Base-by-base conservation (phyloP, 2,329 filamentous ascomycete genomes). In the Hymenoscyphus scutula region DNA sequence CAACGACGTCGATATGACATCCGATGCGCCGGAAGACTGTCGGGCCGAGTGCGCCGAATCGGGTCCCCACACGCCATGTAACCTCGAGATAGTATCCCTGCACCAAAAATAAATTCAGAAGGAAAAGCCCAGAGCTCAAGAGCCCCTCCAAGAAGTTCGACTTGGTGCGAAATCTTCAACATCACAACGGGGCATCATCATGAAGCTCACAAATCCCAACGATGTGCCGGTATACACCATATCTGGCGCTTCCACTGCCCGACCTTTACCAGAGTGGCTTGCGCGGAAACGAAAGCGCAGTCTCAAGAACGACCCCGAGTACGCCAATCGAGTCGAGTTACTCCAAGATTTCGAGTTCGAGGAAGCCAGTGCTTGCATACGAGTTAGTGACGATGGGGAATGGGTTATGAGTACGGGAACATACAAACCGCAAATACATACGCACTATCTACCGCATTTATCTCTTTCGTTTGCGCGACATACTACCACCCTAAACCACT, bases 271-370 rank as follows among this genome's bases (percentile, higher is more conserved):
- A 64, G 95, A 99, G 78, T 99, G 95, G 93, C 89, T 99, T 64
- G 90, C 92, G 37, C 85, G 92, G 68, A 89, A 92, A 71, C 84
- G 94, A 74, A 98, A 97, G 81, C 85, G 90, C 75, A 96, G 91
- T 74, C 80, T 97, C 70, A 98, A 98, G 77, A 88, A 94, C 69
- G 94, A 98, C 74, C 83, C 90, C 64, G 94, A 97, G 74, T 98
- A 94, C 77, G 89, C 93, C 67, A 97, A 92, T 76, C 89, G 95
- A 68, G 89, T 99, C 70, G 95, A 99, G 77, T 82, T 99, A 62
- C 84, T 99, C 41, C 95, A 99, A 73, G 95, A 99, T 74, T 99
- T 99, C 76, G 93, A 96, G 74, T 98, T 99, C 72, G 93, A 97
- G 72, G 93, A 97, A 77, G 94, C 96, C 48, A 97, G 92, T 74